These are phyloP conservation scores for Fusarium chuoi DNA, from an alignment of 2,329 filamentous ascomycete genomes.

Conservation along the genomic window DNA sequence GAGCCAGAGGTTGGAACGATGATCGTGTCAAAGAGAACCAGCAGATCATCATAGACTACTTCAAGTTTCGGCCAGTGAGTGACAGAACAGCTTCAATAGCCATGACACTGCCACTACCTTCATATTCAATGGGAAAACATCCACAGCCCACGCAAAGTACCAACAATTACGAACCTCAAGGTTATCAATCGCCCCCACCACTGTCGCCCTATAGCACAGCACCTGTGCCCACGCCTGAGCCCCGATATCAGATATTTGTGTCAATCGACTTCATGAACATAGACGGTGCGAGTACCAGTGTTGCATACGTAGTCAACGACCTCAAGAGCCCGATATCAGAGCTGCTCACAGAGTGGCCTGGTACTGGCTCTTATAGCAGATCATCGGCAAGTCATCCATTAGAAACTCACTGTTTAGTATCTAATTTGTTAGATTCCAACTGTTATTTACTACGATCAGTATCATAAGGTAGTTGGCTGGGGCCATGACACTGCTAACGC, in stretches of 20 bases:
- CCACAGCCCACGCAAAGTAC: background rate
- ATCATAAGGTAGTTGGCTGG: background rate
- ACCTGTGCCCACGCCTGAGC: background rate
- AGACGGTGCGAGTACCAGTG: fast-evolving
- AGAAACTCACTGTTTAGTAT: background rate
- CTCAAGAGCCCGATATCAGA: background rate
- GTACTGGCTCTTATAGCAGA: background rate
- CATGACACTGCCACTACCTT: fast-evolving
- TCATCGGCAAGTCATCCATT: background rate
- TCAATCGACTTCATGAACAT: background rate
- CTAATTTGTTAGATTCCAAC: background rate
- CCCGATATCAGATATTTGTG: background rate
- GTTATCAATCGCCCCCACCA: background rate
- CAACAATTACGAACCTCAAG: background rate
- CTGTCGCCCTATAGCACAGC: background rate
- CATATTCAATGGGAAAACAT: background rate
- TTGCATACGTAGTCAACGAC: background rate
- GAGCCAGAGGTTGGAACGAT: background rate
- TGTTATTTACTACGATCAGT: background rate
- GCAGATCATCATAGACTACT: background rate
- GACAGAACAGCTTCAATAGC: background rate
- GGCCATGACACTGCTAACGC: background rate
- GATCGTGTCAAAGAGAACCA: background rate
- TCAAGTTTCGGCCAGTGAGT: background rate
- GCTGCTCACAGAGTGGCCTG: background rate